Conservation (phyloP, 2,329 filamentous ascomycete species). For the Trichoderma koningiopsis region DNA sequence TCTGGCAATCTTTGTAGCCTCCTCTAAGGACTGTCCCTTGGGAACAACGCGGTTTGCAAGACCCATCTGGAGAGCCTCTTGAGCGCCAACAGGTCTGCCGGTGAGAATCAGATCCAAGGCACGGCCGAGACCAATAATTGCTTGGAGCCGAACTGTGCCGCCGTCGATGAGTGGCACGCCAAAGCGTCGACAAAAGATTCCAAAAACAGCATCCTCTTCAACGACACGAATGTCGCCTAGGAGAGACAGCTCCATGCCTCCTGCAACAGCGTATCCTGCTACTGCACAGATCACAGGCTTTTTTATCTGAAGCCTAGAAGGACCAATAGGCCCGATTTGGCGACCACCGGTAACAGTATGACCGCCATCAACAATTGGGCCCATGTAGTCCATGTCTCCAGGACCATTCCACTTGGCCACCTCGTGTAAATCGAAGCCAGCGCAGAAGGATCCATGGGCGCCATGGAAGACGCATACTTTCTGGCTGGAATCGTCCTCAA, state of each 20-base stretch:
- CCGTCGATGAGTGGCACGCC: slow-evolving; percentile 40
- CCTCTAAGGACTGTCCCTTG: slow-evolving; percentile 51
- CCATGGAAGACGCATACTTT: slow-evolving; percentile 57
- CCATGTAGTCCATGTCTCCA: slow-evolving; percentile 20
- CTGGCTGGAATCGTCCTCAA: slow-evolving; percentile 52
- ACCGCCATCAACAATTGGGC: slow-evolving; percentile 20
- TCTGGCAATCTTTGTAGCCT: slow-evolving; percentile 50
- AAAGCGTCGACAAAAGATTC: slow-evolving; percentile 56
- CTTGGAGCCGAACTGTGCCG: slow-evolving; percentile 55
- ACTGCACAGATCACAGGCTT: slow-evolving; percentile 58
- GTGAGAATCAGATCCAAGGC: slow-evolving; percentile 61
- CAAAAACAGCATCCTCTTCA: slow-evolving; percentile 56
- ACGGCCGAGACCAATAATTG: slow-evolving; percentile 53
- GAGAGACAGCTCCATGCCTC: slow-evolving; percentile 52
- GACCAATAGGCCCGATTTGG: slow-evolving; percentile 51
- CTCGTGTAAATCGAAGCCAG: slow-evolving; percentile 54
- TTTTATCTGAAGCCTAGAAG: slow-evolving; percentile 50
- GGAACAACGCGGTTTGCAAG: slow-evolving; percentile 56
- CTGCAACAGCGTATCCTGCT: slow-evolving; percentile 57
- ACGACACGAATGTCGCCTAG: slow-evolving; percentile 56
- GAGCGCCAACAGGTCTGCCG: slow-evolving; percentile 49
- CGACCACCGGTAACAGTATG: slow-evolving; percentile 7
- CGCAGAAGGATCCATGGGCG: slow-evolving; percentile 51
- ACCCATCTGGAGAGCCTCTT: slow-evolving; percentile 54
- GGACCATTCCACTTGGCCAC: slow-evolving; percentile 36